These are phyloP conservation scores for Fusarium sp. DNA, from an alignment of 2,329 filamentous ascomycete species.

Conservation along the genomic window DNA sequence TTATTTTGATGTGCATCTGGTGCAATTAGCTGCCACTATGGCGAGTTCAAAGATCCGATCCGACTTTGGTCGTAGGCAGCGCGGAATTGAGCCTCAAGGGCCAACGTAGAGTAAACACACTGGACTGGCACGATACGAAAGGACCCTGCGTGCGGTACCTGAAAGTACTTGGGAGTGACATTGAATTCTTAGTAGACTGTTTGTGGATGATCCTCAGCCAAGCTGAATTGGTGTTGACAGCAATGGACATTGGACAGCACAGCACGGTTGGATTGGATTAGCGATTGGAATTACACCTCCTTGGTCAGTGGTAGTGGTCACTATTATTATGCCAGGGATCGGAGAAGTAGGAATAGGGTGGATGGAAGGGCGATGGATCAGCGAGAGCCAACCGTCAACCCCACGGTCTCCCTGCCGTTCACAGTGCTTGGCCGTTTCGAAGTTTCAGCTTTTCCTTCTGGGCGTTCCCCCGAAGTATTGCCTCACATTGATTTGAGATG, in stretches of 20 bases:
- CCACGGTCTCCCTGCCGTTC: slow-evolving; percentile 37
- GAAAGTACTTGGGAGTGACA: slow-evolving; percentile 30
- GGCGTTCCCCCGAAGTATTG: not conserved
- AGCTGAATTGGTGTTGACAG: slow-evolving; percentile 19
- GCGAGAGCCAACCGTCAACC: slow-evolving; percentile 44
- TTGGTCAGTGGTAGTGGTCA: not conserved
- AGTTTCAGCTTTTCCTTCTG: slow-evolving; percentile 26
- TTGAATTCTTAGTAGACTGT: not conserved
- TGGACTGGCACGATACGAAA: not conserved
- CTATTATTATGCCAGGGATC: slow-evolving; percentile 13
- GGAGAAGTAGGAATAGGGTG: not conserved
- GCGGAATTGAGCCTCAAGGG: slow-evolving; percentile 24
- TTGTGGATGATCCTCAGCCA: not conserved
- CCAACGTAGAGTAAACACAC: not conserved
- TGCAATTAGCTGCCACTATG: slow-evolving; percentile 38
- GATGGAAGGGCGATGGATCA: slow-evolving; percentile 15
- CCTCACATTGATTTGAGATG: not conserved
- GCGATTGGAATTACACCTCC: slow-evolving; percentile 16
- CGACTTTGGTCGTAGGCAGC: slow-evolving; percentile 8
- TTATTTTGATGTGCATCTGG: slow-evolving; percentile 4
- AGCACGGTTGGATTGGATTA: slow-evolving; percentile 19
- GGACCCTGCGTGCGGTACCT: slow-evolving; percentile 10
- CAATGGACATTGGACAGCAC: no score
- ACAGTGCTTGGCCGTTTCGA: slow-evolving; percentile 36
- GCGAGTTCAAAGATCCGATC: slow-evolving; percentile 18